phyloP scores from a whole-genome alignment of 257 asterid genomes.

The Henckelia pumila region DNA sequence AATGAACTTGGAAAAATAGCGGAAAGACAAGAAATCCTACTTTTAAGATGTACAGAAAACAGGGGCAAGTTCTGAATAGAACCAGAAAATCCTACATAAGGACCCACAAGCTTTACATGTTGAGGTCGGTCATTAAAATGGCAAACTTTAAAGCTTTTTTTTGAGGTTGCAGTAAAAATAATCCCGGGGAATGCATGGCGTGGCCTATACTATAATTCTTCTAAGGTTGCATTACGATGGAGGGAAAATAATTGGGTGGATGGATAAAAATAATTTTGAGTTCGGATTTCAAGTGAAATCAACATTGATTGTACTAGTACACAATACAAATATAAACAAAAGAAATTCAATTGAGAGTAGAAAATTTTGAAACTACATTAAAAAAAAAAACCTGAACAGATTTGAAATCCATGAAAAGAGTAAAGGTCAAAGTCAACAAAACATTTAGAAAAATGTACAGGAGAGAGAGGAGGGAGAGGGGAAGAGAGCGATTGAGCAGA shows the following conservation, averaged over 20 bases:
- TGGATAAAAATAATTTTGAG: not conserved
- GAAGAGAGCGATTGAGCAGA: conserved; percentile 26
- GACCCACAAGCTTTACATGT: not conserved
- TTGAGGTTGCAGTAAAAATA: not conserved
- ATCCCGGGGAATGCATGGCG: not conserved
- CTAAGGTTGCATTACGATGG: not conserved
- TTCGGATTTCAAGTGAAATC: not conserved
- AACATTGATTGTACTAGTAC: not conserved
- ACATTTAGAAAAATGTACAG: not conserved
- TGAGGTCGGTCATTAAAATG: not conserved
- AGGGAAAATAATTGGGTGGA: not conserved
- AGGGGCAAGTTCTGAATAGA: not conserved
- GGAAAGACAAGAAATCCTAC: not conserved
- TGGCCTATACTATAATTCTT: not conserved
- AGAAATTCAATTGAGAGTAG: not conserved
- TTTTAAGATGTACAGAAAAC: not conserved
- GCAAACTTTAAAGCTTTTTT: not conserved
- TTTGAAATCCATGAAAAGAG: too few relatives aligned
- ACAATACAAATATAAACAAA: too few relatives aligned
- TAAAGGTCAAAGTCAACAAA: not conserved
- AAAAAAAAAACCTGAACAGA: not conserved
- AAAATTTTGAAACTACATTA: not conserved
- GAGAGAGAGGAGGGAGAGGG: not conserved
- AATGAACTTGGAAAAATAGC: not conserved
- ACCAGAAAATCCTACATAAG: not conserved